phyloP scores from a whole-genome alignment of 306 rosid species.

The Potentilla sterilis region DNA sequence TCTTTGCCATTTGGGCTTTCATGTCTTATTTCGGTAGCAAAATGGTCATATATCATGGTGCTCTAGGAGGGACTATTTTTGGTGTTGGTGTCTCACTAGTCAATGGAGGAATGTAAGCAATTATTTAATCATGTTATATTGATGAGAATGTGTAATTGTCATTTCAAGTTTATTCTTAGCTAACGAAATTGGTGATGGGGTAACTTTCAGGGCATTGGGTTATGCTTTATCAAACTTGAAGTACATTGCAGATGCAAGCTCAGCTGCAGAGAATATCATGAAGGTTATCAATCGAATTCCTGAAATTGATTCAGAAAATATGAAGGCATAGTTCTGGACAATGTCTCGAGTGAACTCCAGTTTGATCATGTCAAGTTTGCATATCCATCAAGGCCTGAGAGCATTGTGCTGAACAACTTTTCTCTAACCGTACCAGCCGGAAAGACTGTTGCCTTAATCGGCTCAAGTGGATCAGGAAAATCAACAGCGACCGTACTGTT shows the following conservation, averaged over 20 bases:
- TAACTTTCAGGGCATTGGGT: slow-evolving; percentile 21
- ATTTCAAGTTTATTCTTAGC: not conserved
- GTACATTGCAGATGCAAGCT: slow-evolving; percentile 19
- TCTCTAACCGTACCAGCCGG: slow-evolving; percentile 12
- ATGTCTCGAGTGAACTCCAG: slow-evolving; percentile 7
- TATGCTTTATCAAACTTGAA: slow-evolving; percentile 13
- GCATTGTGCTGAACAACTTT: slow-evolving; percentile 10
- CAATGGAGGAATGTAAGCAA: slow-evolving; percentile 16
- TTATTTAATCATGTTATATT: not conserved
- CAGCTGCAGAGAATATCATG: slow-evolving; percentile 5
- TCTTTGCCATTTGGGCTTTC: slow-evolving; percentile 5
- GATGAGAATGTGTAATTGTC: not conserved
- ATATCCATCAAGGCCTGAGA: slow-evolving; percentile 26
- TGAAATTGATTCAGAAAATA: slow-evolving; percentile 12
- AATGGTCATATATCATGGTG: slow-evolving; percentile 21
- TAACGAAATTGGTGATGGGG: not conserved
- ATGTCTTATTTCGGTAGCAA: slow-evolving; percentile 10
- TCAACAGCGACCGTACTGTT: slow-evolving; percentile 1
- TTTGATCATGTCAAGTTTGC: slow-evolving; percentile 19
- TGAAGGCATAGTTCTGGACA: slow-evolving; percentile 9
- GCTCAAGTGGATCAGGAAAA: slow-evolving; percentile 24
- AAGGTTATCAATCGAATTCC: slow-evolving; percentile 17
- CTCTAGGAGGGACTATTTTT: slow-evolving; percentile 22
- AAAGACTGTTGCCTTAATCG: slow-evolving; percentile 22
- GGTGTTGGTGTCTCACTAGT: slow-evolving; percentile 17